Evolutionary conservation across 768 basidiomycete species (phyloP).

Genomic region (Pleurotus citrinopileatus): DNA sequence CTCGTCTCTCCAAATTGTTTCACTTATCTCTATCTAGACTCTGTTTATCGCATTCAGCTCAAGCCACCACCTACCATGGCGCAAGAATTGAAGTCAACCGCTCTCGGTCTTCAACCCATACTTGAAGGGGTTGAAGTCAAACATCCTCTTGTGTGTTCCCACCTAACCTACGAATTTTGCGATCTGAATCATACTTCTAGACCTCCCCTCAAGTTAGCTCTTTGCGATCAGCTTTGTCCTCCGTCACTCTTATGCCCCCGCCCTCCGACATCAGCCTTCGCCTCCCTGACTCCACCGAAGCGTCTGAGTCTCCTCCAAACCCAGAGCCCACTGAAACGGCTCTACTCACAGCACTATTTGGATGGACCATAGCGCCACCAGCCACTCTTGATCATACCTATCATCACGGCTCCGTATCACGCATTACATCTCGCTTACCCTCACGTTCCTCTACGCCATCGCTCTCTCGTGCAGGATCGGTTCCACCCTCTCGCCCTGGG

Average conservation of each 20-base stretch:
- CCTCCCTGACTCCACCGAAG: neutral
- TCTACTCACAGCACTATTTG: conserved; percentile 45
- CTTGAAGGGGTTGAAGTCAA: conserved; percentile 55
- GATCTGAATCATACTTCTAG: conserved; percentile 32
- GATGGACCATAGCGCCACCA: conserved; percentile 44
- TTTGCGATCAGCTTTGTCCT: conserved; percentile 44
- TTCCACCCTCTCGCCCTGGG: conserved; percentile 17
- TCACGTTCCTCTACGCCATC: conserved; percentile 28
- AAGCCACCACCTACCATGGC: conserved; percentile 63
- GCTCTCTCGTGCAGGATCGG: conserved; percentile 34
- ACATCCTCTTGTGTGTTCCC: conserved; percentile 65
- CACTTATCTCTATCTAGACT: conserved; percentile 33
- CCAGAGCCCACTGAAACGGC: conserved; percentile 36
- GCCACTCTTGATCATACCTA: conserved; percentile 26
- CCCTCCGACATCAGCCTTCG: conserved; percentile 11
- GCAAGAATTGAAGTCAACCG: conserved; percentile 55
- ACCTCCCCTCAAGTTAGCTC: conserved; percentile 54
- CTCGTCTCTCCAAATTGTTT: neutral
- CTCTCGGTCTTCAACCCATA: conserved; percentile 48
- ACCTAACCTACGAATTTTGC: neutral
- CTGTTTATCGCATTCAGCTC: conserved; percentile 74
- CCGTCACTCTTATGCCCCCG: conserved; percentile 22
- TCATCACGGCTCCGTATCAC: conserved; percentile 20
- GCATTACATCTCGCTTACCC: conserved; percentile 27
- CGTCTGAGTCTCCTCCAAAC: neutral